A percentile compares a stretch with the other conserved stretches of the same genome.
Evolutionary conservation across 176 grass and related monocot species (phyloP).

Genomic region (Raddia distichophylla): DNA sequence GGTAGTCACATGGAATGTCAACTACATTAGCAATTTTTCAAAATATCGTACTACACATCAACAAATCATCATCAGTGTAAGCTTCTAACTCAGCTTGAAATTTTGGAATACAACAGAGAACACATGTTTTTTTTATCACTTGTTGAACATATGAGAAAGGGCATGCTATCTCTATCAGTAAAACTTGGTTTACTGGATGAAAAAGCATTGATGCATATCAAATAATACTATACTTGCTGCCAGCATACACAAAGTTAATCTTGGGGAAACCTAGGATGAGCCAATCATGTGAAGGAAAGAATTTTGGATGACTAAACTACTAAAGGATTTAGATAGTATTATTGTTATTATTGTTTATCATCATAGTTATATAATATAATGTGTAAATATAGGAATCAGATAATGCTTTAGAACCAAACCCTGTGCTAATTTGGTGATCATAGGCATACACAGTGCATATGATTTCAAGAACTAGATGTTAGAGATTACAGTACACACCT

Average conservation of each 20-base stretch:
- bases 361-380: background rate
- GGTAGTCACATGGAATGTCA: constrained; percentile 12
- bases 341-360: background rate
- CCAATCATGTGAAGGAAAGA: background rate
- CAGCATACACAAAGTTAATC: constrained; percentile 5
- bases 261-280: background rate
- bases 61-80: background rate
- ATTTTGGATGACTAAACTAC: background rate
- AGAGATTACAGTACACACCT: background rate
- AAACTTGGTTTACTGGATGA: constrained; percentile 16
- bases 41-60: background rate
- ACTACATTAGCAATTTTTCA: background rate
- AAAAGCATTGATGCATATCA: background rate
- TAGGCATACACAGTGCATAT: background rate
- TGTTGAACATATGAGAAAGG: background rate
- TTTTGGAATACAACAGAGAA: constrained; percentile 1
- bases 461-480: constrained; percentile 2
- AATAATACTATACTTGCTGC: constrained; percentile 19
- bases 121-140: background rate
- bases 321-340: background rate
- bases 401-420: constrained; percentile 1
- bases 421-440: background rate
- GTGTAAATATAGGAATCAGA: background rate
- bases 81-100: background rate
- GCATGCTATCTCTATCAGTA: background rate